Base-by-base conservation (phyloP, 257 asterid species). In the Solanum chmielewskii region DNA sequence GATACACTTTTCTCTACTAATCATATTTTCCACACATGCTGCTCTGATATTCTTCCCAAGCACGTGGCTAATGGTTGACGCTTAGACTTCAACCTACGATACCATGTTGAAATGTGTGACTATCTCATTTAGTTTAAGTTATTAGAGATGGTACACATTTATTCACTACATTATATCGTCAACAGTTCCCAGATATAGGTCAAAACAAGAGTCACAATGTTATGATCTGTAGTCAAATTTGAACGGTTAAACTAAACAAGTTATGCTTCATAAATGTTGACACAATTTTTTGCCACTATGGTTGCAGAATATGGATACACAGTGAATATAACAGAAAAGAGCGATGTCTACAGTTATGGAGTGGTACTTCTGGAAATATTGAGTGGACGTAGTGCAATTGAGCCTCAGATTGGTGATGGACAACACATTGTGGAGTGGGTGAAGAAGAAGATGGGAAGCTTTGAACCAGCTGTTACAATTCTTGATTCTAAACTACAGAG, bases 371-470 rank as follows among this genome's bases (percentile, higher is more conserved):
- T 96, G 3, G 98, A 95, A 93, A 94, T 96, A 81, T 75, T 96
- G 27, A 96, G 98, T 4, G 98, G 98, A 2, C 92, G 98, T 2
- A 94, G 98, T 4, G 98, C 98, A 0, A 93, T 96, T 6, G 98
- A 94, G 44, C 90, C 97, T 37, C 98, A 95, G 83, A 89, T 92
- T 25, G 99, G 96, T 8, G 97, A 96, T 49, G 98, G 98, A 9
- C 92, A 92, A 47, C 99, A 96, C 91, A 94, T 96, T 1, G 98
- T 96, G 49, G 99, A 96, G 88, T 95, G 99, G 99, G 98, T 95
- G 77, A 94, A 91, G 95, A 95, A 92, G 95, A 96, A 95, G 90
- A 96, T 96, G 98, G 98, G 97, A 88, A 95, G 99, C 95, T 96
- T 87, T 68, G 99, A 96, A 86, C 99, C 99, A 42, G 98, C 98